phyloP scores from a whole-genome alignment of 75 land plant species.

The Selaginella tamariscina region DNA sequence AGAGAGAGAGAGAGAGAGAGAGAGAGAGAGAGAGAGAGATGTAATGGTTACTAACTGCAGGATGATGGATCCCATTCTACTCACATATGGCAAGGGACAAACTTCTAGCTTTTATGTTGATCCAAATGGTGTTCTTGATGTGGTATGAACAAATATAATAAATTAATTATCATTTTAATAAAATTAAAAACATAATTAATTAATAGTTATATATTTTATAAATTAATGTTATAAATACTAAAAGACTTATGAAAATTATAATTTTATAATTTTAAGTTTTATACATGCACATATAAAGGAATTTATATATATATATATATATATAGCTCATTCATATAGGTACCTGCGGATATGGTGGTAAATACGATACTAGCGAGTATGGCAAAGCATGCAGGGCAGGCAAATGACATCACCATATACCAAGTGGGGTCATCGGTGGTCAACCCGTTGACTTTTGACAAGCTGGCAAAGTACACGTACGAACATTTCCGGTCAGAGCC shows the following conservation, averaged over 20 bases:
- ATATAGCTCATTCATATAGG: slow-evolving; percentile 23
- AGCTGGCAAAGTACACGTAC: slow-evolving; percentile 39
- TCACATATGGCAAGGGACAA: slow-evolving; percentile 81
- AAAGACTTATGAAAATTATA: no score
- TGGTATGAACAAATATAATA: no score
- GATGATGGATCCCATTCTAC: slow-evolving; percentile 90
- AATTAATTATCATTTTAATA: no score
- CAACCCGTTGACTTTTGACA: slow-evolving; percentile 53
- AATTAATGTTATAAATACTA: no score
- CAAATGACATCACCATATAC: slow-evolving; percentile 33
- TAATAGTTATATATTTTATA: no score
- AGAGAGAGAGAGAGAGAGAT: no score
- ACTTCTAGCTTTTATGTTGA: slow-evolving; percentile 65
- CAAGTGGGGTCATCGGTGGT: slow-evolving; percentile 74
- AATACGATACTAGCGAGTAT: slow-evolving; percentile 84
- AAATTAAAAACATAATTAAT: no score
- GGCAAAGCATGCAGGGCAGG: slow-evolving; percentile 47
- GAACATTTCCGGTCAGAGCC: slow-evolving; percentile 60
- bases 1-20: no score
- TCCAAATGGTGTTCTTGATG: slow-evolving; percentile 74
- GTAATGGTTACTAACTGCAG: slow-evolving; percentile 30
- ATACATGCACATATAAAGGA: no score
- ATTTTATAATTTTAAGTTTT: no score
- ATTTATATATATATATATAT: no score
- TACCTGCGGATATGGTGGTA: slow-evolving; percentile 93